These are phyloP conservation scores for Hypoxylon sp. DNA, from an alignment of 2,329 filamentous ascomycete species.

Conservation along the genomic window DNA sequence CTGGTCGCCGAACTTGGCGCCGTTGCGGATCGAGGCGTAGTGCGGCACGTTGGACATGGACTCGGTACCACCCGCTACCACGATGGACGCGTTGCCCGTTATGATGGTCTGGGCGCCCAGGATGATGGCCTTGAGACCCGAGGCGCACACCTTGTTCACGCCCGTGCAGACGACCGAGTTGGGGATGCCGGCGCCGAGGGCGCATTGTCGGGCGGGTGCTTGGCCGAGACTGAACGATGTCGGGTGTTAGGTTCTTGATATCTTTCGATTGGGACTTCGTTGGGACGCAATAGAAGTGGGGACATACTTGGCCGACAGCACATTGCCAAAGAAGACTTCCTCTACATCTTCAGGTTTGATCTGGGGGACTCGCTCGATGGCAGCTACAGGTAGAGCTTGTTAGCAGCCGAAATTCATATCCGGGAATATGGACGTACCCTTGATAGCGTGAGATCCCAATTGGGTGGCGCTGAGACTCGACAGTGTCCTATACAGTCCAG, in stretches of 20 bases:
- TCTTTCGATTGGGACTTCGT: constrained; percentile 11
- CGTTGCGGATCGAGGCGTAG: constrained; percentile 84
- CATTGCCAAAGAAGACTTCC: constrained; percentile 98
- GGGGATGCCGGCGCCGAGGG: constrained; percentile 87
- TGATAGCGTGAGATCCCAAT: constrained; percentile 92
- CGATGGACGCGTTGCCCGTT: constrained; percentile 91
- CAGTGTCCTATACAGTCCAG: constrained; percentile 75
- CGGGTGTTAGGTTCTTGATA: constrained; percentile 41
- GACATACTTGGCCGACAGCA: constrained; percentile 91
- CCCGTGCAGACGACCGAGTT: constrained; percentile 88
- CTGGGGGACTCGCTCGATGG: constrained; percentile 86
- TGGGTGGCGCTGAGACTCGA: constrained; percentile 89
- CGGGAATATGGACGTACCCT: constrained; percentile 71
- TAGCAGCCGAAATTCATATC: not conserved
- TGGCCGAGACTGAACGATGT: constrained; percentile 81
- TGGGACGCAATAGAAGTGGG: constrained; percentile 20
- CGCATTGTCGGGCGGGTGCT: constrained; percentile 95
- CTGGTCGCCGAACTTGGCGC: constrained; percentile 95
- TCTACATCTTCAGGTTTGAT: constrained; percentile 92
- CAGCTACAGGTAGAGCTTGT: constrained; percentile 63
- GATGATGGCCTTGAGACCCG: constrained; percentile 92
- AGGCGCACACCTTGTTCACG: constrained; percentile 99
- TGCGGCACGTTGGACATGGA: constrained; percentile 99
- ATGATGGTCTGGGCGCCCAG: constrained; percentile 97
- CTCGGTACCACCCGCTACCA: constrained; percentile 95